A percentile compares a stretch with the other conserved stretches of the same genome.
Conservation (phyloP, 202 grass and related monocot genomes). For the Alloteropsis angusta region DNA sequence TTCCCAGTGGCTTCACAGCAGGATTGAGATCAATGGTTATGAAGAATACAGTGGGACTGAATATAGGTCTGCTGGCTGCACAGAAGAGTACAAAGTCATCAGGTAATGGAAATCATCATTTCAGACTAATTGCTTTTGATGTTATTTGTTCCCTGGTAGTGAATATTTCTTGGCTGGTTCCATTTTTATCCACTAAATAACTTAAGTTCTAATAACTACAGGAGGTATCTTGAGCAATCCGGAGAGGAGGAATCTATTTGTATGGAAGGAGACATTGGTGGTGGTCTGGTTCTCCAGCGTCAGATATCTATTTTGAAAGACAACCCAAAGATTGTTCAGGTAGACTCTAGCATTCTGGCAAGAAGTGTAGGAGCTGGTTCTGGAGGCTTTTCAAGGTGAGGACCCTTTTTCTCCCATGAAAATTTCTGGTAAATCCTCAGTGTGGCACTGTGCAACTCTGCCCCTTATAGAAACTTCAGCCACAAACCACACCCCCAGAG, state of each 20-base stretch:
- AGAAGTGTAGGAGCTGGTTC: constrained; percentile 74
- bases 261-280: constrained; percentile 94
- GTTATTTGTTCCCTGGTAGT: background rate
- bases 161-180: background rate
- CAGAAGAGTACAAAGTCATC: constrained; percentile 67
- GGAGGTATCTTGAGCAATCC: constrained; percentile 71
- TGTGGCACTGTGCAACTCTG: background rate
- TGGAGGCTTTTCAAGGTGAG: constrained; percentile 92
- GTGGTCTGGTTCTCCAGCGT: constrained; percentile 69
- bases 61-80: constrained; percentile 91
- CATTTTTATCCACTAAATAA: constrained; percentile 1
- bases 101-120: constrained; percentile 34
- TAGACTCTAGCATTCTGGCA: constrained; percentile 83
- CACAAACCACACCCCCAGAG: background rate
- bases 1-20: constrained; percentile 90
- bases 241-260: constrained; percentile 73
- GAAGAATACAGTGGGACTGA: constrained; percentile 91
- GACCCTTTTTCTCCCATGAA: background rate
- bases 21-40: constrained; percentile 84
- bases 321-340: constrained; percentile 48
- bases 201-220: constrained; percentile 10
- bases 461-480: background rate
- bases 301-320: constrained; percentile 70
- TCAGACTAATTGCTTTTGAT: background rate
- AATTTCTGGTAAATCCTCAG: background rate